Evolutionary conservation across 805 yeast genomes (phyloP).

Genomic region (Candida sanyiensis): DNA sequence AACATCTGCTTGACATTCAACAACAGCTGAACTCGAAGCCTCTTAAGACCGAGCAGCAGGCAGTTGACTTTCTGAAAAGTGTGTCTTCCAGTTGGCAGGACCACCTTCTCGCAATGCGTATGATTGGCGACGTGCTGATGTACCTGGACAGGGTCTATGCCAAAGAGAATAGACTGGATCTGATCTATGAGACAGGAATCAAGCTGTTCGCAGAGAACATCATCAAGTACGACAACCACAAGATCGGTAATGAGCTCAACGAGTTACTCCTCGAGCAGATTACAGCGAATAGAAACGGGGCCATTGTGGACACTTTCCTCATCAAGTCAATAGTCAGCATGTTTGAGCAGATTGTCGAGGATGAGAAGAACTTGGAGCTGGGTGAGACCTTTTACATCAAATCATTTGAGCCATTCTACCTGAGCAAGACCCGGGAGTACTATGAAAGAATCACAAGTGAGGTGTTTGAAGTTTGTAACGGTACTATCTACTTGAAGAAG

Average conservation of each 20-base stretch:
- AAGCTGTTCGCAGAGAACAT: slow-evolving; percentile 58
- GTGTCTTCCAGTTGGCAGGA: slow-evolving; percentile 53
- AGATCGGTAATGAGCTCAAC: slow-evolving; percentile 47
- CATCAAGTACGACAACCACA: slow-evolving; percentile 42
- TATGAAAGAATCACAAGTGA: slow-evolving; percentile 45
- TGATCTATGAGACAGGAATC: slow-evolving; percentile 70
- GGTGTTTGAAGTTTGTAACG: slow-evolving; percentile 38
- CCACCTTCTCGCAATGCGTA: slow-evolving; percentile 64
- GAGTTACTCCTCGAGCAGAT: slow-evolving; percentile 49
- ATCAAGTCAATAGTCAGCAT: slow-evolving; percentile 60
- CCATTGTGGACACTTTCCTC: slow-evolving; percentile 49
- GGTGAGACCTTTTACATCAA: slow-evolving; percentile 59
- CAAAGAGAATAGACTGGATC: slow-evolving; percentile 55
- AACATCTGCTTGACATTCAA: slow-evolving; percentile 36
- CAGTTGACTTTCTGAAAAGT: slow-evolving; percentile 30
- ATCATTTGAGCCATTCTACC: slow-evolving; percentile 60
- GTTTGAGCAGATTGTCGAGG: slow-evolving; percentile 61
- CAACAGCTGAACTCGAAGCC: slow-evolving; percentile 16
- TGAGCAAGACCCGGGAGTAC: slow-evolving; percentile 49
- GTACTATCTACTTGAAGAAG: slow-evolving; percentile 49
- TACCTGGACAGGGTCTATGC: slow-evolving; percentile 83
- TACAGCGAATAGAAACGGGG: slow-evolving; percentile 49
- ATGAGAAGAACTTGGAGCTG: slow-evolving; percentile 28
- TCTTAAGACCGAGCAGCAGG: slow-evolving; percentile 11
- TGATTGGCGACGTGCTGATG: slow-evolving; percentile 80